Evolutionary conservation across 306 rosid genomes (phyloP).

Genomic region (Mucuna pruriens): DNA sequence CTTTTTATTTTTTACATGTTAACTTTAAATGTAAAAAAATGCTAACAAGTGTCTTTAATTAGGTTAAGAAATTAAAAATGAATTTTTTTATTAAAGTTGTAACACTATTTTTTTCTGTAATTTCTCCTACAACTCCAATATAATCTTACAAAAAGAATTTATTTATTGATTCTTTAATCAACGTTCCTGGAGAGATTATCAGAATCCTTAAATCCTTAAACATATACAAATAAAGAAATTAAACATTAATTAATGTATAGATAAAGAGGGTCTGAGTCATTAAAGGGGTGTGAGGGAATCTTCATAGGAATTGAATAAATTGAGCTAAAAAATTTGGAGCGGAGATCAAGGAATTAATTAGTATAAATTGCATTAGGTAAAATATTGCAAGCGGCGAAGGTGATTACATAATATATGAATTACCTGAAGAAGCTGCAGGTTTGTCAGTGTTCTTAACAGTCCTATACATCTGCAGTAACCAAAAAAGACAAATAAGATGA

Average conservation of each 20-base stretch:
- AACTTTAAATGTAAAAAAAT: conserved; percentile 19
- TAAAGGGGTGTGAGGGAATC: conserved; percentile 56
- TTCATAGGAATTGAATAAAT: conserved; percentile 41
- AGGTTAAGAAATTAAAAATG: too few relatives aligned
- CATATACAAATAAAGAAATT: not conserved
- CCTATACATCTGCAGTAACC: conserved; percentile 79
- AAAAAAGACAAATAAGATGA: conserved; percentile 32
- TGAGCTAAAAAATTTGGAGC: conserved; percentile 39
- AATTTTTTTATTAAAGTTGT: too few relatives aligned
- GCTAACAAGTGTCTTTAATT: too few relatives aligned
- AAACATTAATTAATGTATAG: conserved; percentile 11
- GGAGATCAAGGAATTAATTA: conserved; percentile 39
- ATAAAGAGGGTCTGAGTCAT: conserved; percentile 45
- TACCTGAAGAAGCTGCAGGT: conserved; percentile 89
- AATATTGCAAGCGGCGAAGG: conserved; percentile 2
- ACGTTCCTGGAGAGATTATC: too few relatives aligned
- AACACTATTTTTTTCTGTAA: too few relatives aligned
- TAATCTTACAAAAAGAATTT: too few relatives aligned
- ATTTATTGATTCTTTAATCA: too few relatives aligned
- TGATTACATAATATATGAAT: conserved; percentile 3
- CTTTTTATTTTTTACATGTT: not conserved
- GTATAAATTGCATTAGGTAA: conserved; percentile 32
- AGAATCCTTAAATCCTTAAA: too few relatives aligned
- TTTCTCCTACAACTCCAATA: too few relatives aligned
- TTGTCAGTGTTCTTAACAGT: conserved; percentile 96